Conservation (phyloP, 1,284 basidiomycete genomes). For the Trichosporon faecale region DNA sequence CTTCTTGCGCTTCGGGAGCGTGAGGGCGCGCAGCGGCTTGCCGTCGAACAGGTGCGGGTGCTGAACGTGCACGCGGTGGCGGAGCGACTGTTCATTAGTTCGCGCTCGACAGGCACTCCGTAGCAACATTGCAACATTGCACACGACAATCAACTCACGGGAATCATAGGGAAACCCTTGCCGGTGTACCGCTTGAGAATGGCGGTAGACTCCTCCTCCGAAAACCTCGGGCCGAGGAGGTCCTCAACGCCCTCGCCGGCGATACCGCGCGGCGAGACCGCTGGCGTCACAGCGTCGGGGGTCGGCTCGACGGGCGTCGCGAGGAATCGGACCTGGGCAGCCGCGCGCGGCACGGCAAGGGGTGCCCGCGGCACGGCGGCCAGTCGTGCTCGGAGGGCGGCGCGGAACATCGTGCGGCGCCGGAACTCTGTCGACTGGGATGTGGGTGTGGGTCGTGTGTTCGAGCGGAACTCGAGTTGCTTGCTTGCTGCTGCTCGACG, state of each 20-base stretch:
- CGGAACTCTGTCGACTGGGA: not conserved
- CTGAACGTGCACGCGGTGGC: conserved; percentile 78
- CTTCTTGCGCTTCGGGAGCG: conserved; percentile 73
- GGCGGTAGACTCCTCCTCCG: conserved; percentile 24
- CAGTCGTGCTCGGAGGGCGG: conserved; percentile 7
- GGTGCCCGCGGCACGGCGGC: conserved; percentile 6
- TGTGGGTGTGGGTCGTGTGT: not conserved
- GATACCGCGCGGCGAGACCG: conserved; percentile 8
- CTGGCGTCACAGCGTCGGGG: not conserved
- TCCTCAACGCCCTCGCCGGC: conserved; percentile 19
- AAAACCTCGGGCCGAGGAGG: not conserved
- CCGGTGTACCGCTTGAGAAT: conserved; percentile 46
- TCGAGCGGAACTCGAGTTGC: not conserved
- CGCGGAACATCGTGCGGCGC: conserved; percentile 12
- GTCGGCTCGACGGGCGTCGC: conserved; percentile 7
- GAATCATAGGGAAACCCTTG: conserved; percentile 47
- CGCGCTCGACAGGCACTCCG: not conserved
- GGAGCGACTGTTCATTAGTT: conserved; percentile 58
- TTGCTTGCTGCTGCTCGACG: not conserved
- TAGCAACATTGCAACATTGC: too few species aligned
- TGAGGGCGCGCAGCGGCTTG: conserved; percentile 76
- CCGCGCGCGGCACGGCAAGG: conserved; percentile 19
- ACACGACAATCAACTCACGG: conserved; percentile 32
- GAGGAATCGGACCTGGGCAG: conserved; percentile 4
- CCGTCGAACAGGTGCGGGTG: conserved; percentile 80